A percentile compares a stretch with the other conserved stretches of the same genome.
phyloP scores from a whole-genome alignment of 805 yeast species.

The Clavispora phyllophila region DNA sequence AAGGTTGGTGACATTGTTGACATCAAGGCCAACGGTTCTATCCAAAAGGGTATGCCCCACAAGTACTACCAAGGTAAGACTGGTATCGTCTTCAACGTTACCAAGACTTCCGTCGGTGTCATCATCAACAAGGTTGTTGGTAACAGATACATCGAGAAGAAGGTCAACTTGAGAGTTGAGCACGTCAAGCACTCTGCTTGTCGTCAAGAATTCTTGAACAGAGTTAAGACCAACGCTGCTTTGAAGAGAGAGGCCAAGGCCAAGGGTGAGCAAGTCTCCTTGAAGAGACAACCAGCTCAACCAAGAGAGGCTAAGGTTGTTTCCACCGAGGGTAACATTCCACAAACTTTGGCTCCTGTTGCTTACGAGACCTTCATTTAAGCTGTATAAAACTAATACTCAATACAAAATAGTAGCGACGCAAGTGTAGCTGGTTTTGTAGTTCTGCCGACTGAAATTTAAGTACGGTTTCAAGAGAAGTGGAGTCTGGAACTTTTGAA shows the following conservation, averaged over 20 bases:
- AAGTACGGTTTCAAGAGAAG: no score
- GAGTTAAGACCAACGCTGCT: slow-evolving; percentile 96
- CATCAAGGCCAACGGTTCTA: slow-evolving; percentile 98
- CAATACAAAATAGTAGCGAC: slow-evolving; percentile 1
- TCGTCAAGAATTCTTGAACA: slow-evolving; percentile 97
- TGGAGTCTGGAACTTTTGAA: no score
- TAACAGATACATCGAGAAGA: slow-evolving; percentile 98
- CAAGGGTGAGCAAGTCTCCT: slow-evolving; percentile 81
- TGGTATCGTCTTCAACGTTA: slow-evolving; percentile 97
- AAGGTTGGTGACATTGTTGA: slow-evolving; percentile 99
- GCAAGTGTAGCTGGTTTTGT: no score
- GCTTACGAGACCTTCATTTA: slow-evolving; percentile 99
- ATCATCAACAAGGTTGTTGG: slow-evolving; percentile 98
- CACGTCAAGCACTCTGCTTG: slow-evolving; percentile 99
- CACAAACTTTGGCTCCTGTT: slow-evolving; percentile 98
- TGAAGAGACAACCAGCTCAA: slow-evolving; percentile 97
- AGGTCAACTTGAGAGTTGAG: slow-evolving; percentile 97
- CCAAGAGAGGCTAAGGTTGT: slow-evolving; percentile 93
- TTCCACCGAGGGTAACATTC: slow-evolving; percentile 74
- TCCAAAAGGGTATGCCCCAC: slow-evolving; percentile 99
- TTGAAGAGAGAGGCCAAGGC: slow-evolving; percentile 92
- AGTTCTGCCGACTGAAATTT: no score
- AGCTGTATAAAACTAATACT: slow-evolving; percentile 22
- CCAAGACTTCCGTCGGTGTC: slow-evolving; percentile 98
- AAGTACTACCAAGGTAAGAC: slow-evolving; percentile 99